A percentile compares a stretch with the other conserved stretches of the same genome.
Conservation (phyloP, 768 basidiomycete genomes). For the Solioccasus polychromus region DNA sequence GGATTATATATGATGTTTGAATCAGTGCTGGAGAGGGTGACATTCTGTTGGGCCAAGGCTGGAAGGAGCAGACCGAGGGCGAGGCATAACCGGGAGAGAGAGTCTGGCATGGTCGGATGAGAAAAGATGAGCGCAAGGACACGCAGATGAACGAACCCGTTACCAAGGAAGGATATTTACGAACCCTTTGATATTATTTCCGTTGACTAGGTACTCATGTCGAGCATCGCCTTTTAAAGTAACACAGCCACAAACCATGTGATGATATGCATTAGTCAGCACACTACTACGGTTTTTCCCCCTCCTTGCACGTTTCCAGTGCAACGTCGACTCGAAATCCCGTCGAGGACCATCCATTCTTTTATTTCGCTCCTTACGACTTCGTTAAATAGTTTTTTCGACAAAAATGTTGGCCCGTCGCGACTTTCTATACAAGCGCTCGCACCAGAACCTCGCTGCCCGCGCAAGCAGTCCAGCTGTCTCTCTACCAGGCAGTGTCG, state of each 20-base stretch:
- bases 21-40: conserved; percentile 20
- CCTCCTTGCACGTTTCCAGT: too few species aligned
- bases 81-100: conserved; percentile 16
- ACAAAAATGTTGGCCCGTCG: conserved; percentile 14
- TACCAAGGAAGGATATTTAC: conserved; percentile 4
- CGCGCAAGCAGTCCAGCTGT: background rate
- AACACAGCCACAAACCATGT: background rate
- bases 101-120: conserved; percentile 22
- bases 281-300: background rate
- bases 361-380: conserved; percentile 28
- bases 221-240: background rate
- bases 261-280: conserved; percentile 10
- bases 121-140: conserved; percentile 3
- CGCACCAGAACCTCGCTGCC: conserved; percentile 8
- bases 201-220: background rate
- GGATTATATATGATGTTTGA: conserved; percentile 30
- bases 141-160: background rate
- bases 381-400: background rate
- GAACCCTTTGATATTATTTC: background rate
- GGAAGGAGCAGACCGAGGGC: conserved; percentile 8
- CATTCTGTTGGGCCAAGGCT: conserved; percentile 18
- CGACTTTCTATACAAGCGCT: conserved; percentile 17
- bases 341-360: conserved; percentile 14
- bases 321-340: background rate
- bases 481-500: background rate